Evolutionary conservation across 192 early-diverging fungal genomes (phyloP), one percentile per base, ranked within the genome.

Genomic region (Phlyctochytrium bullatum): DNA sequence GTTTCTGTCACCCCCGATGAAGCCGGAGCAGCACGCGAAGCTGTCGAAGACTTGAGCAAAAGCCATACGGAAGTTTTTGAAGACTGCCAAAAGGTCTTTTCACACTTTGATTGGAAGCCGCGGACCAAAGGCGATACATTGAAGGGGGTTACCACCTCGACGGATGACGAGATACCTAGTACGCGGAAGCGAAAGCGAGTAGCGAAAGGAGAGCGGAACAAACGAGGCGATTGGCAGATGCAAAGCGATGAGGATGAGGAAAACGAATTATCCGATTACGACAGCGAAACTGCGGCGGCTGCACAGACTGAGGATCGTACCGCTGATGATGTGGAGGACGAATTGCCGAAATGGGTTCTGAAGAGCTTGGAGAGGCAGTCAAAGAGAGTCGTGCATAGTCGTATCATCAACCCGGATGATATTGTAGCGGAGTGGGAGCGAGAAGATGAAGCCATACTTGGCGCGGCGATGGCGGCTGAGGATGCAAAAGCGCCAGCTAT

Each of bases 91-190:
- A 57, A 57, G 27, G 6, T 10, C 4, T 57, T 57, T 27, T 57
- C 54, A 10, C 10, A 10, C 20, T 57, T 57, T 57, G 54, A 57
- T 57, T 57, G 54, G 54, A 57, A 57, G 27, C 54, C 54, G 14
- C 10, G 54, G 27, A 57, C 54, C 20, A 57, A 57, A 25, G 54
- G 54, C 6, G 54, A 57, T 28, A 57, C 54, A 25, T 57, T 57
- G 54, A 57, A 57, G 27, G 54, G 25, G 12, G 6, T 57, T 14
- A 10, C 14, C 54, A 28, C 4, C 20, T 25, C 54, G 54, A 25
- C 10, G 14, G 54, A 57, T 14, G 40, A 47, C 20, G n/a, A n/a
- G n/a, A n/a, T n/a, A 14, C 40, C 10, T 10, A 50, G 40, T 14
- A 57, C 6, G 27, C 4, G 54, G 54, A 27, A 25, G 4, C 27